Evolutionary conservation across 352 stramenopile species (phyloP).

Genomic region (Sclerospora graminicola): DNA sequence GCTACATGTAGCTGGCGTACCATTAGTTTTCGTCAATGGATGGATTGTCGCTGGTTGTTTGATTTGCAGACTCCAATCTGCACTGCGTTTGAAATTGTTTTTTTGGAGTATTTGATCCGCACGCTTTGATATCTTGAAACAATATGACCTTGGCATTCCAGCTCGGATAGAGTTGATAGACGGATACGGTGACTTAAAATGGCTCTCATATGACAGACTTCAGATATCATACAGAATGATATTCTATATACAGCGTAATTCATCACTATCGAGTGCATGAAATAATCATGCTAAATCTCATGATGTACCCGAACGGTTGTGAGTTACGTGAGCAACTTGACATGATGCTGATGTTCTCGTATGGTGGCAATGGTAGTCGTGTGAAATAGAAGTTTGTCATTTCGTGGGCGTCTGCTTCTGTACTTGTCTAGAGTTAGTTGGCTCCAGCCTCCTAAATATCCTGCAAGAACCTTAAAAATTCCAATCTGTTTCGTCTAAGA

Average conservation of each 20-base stretch:
- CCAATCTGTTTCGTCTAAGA: too few species aligned
- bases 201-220: background rate
- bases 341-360: background rate
- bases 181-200: background rate
- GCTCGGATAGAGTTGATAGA: background rate
- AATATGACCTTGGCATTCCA: constrained; percentile 4
- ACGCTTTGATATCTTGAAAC: constrained; percentile 7
- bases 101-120: constrained; percentile 8
- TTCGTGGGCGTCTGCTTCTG: constrained; percentile 4
- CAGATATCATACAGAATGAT: background rate
- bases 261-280: background rate
- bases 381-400: background rate
- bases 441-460: too few species aligned
- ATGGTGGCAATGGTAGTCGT: background rate
- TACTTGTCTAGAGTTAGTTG: too few species aligned
- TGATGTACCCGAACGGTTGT: constrained; percentile 2
- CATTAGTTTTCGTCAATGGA: constrained; percentile 14
- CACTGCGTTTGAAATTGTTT: constrained; percentile 3
- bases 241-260: background rate
- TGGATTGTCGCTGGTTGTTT: constrained; percentile 8
- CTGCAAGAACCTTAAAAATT: too few species aligned
- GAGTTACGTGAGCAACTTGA: too few species aligned
- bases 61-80: constrained; percentile 4
- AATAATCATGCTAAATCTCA: background rate
- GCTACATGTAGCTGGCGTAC: constrained; percentile 8